Percentiles rank a stretch among this genome's conserved stretches.
phyloP scores from a whole-genome alignment of 169 alveolate genomes.

The Eimeria maxima region DNA sequence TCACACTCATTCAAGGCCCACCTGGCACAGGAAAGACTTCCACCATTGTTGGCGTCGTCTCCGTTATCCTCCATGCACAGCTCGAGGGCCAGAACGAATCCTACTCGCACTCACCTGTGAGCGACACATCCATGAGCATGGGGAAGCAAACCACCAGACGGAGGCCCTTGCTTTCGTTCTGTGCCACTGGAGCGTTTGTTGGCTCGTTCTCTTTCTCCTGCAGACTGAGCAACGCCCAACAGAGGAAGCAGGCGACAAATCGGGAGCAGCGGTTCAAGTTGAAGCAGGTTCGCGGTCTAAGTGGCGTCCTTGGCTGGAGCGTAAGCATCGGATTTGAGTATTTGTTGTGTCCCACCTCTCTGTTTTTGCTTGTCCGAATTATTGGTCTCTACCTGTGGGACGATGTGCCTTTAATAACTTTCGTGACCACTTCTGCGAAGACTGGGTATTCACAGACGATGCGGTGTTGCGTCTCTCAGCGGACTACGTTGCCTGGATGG shows the following conservation, averaged over 20 bases:
- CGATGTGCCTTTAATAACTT: background rate
- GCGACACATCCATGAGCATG: background rate
- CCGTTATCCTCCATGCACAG: constrained; percentile 85
- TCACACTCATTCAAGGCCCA: constrained; percentile 88
- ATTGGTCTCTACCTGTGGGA: background rate
- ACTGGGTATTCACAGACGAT: background rate
- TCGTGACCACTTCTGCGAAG: background rate
- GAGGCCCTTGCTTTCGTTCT: background rate
- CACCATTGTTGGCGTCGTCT: constrained; percentile 86
- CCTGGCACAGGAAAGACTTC: constrained; percentile 89
- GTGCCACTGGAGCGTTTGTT: background rate
- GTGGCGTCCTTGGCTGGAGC: constrained; percentile 58
- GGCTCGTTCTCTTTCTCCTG: background rate
- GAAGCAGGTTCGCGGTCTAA: constrained; percentile 6
- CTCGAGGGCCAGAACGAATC: constrained; percentile 67
- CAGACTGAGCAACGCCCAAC: constrained; percentile 11
- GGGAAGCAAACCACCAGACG: background rate
- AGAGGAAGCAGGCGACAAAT: background rate
- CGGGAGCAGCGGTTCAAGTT: background rate
- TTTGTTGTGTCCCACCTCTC: background rate
- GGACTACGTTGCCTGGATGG: constrained; percentile 74
- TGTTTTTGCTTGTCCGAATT: background rate
- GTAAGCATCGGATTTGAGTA: background rate
- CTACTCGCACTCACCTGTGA: background rate
- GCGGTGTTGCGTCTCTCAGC: constrained; percentile 52